Evolutionary conservation across 2,329 filamentous ascomycete genomes (phyloP).

Genomic region (Pseudogymnoascus sp.): DNA sequence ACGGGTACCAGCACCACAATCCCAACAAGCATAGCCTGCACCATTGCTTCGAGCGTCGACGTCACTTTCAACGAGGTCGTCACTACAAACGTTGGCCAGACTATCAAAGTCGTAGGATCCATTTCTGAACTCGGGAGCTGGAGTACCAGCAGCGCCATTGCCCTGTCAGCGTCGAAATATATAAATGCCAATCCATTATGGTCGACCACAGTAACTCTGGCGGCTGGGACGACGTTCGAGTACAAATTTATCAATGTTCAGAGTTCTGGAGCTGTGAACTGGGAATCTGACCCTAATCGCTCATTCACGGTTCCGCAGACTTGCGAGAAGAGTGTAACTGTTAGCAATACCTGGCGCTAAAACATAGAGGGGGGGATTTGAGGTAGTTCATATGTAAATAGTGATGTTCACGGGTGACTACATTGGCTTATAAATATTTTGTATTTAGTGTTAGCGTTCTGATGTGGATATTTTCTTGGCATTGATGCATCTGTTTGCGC

Average conservation of each 20-base stretch:
- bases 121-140: slow-evolving; percentile 51
- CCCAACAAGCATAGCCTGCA: slow-evolving; percentile 29
- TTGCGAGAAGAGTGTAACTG: slow-evolving; percentile 14
- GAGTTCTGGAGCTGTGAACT: slow-evolving; percentile 43
- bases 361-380: neutral
- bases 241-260: slow-evolving; percentile 61
- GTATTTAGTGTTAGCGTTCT: neutral
- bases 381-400: neutral
- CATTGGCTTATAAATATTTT: neutral
- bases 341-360: slow-evolving; percentile 16
- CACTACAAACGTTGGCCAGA: slow-evolving; percentile 50
- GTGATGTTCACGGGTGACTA: neutral
- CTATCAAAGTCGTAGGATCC: slow-evolving; percentile 55
- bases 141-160: slow-evolving; percentile 43
- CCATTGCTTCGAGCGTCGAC: slow-evolving; percentile 36
- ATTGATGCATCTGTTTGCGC: neutral
- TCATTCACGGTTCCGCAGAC: slow-evolving; percentile 16
- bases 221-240: slow-evolving; percentile 45
- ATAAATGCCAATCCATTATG: slow-evolving; percentile 50
- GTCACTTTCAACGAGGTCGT: slow-evolving; percentile 54
- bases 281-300: slow-evolving; percentile 44
- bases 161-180: slow-evolving; percentile 51
- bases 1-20: slow-evolving; percentile 17
- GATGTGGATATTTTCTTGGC: neutral
- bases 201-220: slow-evolving; percentile 45